Evolutionary conservation across 768 basidiomycete species (phyloP).

Genomic region (Rhodotorula diobovata): DNA sequence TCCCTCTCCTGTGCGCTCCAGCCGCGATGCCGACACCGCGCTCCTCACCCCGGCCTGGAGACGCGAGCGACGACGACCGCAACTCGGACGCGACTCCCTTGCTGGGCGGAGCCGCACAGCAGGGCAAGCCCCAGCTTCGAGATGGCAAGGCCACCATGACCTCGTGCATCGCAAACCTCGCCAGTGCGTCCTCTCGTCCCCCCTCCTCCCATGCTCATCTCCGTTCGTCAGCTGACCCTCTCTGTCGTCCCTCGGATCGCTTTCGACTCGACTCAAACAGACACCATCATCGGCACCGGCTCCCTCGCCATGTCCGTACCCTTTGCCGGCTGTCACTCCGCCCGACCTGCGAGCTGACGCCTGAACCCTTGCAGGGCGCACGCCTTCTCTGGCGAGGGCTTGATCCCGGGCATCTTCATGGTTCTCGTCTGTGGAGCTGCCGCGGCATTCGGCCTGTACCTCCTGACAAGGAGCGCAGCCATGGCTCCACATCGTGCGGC

Average conservation of each 20-base stretch:
- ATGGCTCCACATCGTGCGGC: constrained; percentile 67
- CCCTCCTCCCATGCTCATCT: background rate
- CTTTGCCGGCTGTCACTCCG: background rate
- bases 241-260: too few species aligned
- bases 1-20: background rate
- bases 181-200: background rate
- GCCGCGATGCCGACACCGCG: background rate
- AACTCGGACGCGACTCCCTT: background rate
- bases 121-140: background rate
- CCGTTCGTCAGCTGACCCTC: background rate
- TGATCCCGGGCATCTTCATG: constrained; percentile 84
- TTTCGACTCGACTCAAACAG: background rate
- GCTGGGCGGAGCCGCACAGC: background rate
- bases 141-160: constrained; percentile 63
- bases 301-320: constrained; percentile 14
- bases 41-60: background rate
- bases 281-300: constrained; percentile 32
- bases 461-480: constrained; percentile 77
- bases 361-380: constrained; percentile 18
- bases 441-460: constrained; percentile 79
- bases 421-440: constrained; percentile 74
- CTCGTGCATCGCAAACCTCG: constrained; percentile 57
- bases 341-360: background rate
- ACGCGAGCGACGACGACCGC: constrained; percentile 1
- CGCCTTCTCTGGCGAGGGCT: constrained; percentile 83